Evolutionary conservation across 805 yeast genomes (phyloP).

Genomic region (Wickerhamiella galacta): DNA sequence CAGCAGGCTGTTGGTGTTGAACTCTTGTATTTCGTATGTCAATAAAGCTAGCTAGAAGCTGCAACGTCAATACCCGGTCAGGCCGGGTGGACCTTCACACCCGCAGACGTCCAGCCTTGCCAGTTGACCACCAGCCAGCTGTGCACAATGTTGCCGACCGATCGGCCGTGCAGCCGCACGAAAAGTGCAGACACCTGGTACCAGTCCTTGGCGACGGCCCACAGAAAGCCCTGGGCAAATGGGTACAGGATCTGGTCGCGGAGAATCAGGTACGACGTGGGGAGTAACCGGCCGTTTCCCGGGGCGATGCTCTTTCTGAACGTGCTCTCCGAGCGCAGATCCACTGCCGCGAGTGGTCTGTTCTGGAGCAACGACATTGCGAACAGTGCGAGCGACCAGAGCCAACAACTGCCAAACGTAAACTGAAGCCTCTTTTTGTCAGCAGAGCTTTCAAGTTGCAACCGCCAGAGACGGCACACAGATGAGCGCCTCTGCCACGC

Average conservation of each 20-base stretch:
- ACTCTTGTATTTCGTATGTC: too few relatives aligned
- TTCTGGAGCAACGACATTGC: background rate
- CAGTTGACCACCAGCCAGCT: too few relatives aligned
- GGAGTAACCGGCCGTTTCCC: constrained; percentile 17
- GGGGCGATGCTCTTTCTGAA: constrained; percentile 19
- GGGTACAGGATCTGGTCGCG: constrained; percentile 22
- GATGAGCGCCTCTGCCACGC: constrained; percentile 20
- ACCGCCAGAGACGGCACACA: too few relatives aligned
- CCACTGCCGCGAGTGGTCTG: constrained; percentile 5
- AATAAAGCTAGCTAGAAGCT: too few relatives aligned
- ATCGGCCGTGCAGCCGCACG: constrained; percentile 8
- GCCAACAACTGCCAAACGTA: too few relatives aligned
- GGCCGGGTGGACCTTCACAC: too few relatives aligned
- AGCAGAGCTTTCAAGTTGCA: too few relatives aligned
- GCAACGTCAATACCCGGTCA: too few relatives aligned
- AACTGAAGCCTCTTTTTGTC: too few relatives aligned
- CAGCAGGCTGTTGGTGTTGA: too few relatives aligned
- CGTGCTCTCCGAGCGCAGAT: constrained; percentile 20
- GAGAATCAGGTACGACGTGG: constrained; percentile 16
- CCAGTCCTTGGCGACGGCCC: constrained; percentile 19
- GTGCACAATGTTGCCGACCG: constrained; percentile 6
- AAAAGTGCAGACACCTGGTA: constrained; percentile 6
- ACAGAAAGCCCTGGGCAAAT: constrained; percentile 21
- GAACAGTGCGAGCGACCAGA: too few relatives aligned
- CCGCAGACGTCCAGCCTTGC: too few relatives aligned